Percentiles rank a stretch among this genome's conserved stretches.
Conservation (phyloP, 192 early-diverging fungal species). For the Umbelopsis sp. region DNA sequence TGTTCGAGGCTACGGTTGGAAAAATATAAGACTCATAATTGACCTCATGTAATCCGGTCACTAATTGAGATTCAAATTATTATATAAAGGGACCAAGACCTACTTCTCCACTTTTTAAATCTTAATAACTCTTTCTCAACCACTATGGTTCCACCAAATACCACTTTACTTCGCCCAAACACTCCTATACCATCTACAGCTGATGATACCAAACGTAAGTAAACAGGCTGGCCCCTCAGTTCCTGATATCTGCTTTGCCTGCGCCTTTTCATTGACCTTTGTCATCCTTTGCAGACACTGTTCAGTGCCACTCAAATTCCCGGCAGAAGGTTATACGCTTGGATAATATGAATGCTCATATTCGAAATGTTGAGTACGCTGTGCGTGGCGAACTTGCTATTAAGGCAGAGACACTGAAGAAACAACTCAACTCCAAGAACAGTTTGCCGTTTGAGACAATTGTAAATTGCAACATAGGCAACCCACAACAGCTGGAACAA, state of each 20-base stretch:
- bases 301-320: not conserved
- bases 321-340: constrained; percentile 61
- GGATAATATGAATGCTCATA: constrained; percentile 71
- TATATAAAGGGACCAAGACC: too few relatives aligned
- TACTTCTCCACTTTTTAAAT: not conserved
- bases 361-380: constrained; percentile 89
- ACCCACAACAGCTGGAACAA: constrained; percentile 89
- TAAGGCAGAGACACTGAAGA: constrained; percentile 79
- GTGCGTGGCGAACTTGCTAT: constrained; percentile 96
- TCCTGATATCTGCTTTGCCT: not conserved
- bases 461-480: constrained; percentile 89
- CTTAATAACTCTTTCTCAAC: not conserved
- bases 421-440: constrained; percentile 47
- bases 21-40: too few relatives aligned
- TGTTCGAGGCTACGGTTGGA: too few relatives aligned
- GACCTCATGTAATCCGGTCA: too few relatives aligned
- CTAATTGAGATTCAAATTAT: too few relatives aligned
- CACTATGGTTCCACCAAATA: constrained; percentile 18
- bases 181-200: not conserved
- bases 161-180: not conserved
- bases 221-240: not conserved
- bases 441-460: constrained; percentile 73
- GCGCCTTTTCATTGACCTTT: not conserved
- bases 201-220: not conserved
- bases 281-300: not conserved